These are phyloP conservation scores for Russula earlei DNA, from an alignment of 768 basidiomycete genomes.

Conservation along the genomic window DNA sequence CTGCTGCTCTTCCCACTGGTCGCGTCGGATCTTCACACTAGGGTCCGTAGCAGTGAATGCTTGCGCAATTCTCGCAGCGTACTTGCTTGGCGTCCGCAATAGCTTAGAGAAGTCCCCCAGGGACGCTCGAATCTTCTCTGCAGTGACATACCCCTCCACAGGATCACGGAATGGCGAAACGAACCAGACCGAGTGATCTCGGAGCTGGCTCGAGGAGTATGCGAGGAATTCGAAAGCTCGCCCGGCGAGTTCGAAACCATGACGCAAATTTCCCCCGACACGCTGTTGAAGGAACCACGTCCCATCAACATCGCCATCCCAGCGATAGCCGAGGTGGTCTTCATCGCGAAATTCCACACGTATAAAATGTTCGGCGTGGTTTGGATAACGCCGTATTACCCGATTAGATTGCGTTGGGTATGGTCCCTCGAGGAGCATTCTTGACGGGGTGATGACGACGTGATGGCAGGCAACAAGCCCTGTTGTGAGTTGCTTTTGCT, in stretches of 20 bases:
- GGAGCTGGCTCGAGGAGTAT: conserved; percentile 68
- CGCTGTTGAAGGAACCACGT: conserved; percentile 36
- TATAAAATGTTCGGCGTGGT: conserved; percentile 51
- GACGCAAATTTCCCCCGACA: conserved; percentile 33
- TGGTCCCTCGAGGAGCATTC: conserved; percentile 66
- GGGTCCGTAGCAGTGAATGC: conserved; percentile 77
- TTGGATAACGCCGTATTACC: conserved; percentile 54
- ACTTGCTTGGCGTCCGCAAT: conserved; percentile 52
- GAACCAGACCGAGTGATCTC: conserved; percentile 79
- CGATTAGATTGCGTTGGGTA: conserved; percentile 68
- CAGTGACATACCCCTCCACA: conserved; percentile 37
- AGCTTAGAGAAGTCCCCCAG: conserved; percentile 58
- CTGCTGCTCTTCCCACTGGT: conserved; percentile 53
- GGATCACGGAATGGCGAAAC: conserved; percentile 49
- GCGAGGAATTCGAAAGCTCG: conserved; percentile 70
- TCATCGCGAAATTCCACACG: conserved; percentile 82
- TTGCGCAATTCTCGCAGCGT: conserved; percentile 75
- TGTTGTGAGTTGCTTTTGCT: not conserved
- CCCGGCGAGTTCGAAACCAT: conserved; percentile 62
- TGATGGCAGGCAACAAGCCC: conserved; percentile 58
- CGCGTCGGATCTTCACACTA: conserved; percentile 43
- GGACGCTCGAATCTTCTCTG: conserved; percentile 46
- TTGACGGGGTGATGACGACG: conserved; percentile 66
- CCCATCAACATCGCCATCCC: conserved; percentile 57
- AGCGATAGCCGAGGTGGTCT: conserved; percentile 58